These are phyloP conservation scores for Bryopsis sp. DNA, from an alignment of 139 green algal species.

Conservation along the genomic window DNA sequence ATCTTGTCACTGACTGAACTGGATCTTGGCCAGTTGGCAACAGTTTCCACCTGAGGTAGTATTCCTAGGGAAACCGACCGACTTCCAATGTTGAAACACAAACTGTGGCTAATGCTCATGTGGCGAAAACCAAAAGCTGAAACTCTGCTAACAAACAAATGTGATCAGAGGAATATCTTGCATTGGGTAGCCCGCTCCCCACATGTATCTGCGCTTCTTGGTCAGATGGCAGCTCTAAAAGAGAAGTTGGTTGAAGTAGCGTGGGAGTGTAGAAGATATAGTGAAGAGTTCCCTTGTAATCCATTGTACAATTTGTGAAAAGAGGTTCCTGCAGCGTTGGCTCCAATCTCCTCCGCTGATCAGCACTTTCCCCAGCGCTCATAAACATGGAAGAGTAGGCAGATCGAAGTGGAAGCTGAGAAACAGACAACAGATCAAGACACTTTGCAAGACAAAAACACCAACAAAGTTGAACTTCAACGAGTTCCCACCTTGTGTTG, in stretches of 20 bases:
- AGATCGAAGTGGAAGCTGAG: neutral
- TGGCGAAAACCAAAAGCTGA: no score
- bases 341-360: conserved; percentile 12
- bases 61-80: no score
- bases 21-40: no score
- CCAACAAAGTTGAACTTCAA: neutral
- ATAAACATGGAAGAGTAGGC: conserved; percentile 13
- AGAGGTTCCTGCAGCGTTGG: conserved; percentile 6
- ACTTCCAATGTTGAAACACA: no score
- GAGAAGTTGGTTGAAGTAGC: conserved; percentile 6
- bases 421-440: no score
- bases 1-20: no score
- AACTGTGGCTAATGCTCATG: no score
- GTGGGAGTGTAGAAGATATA: conserved; percentile 19
- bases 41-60: no score
- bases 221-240: conserved; percentile 19
- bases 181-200: conserved; percentile 10
- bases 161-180: conserved; percentile 19
- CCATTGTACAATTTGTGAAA: conserved; percentile 14
- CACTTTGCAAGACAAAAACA: no score
- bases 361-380: neutral
- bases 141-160: conserved; percentile 22
- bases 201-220: conserved; percentile 10
- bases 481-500: conserved; percentile 9
- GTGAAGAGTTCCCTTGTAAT: conserved; percentile 14